These are phyloP conservation scores for Heliamphora pulchella DNA, from an alignment of 179 eudicot genomes.

Conservation along the genomic window DNA sequence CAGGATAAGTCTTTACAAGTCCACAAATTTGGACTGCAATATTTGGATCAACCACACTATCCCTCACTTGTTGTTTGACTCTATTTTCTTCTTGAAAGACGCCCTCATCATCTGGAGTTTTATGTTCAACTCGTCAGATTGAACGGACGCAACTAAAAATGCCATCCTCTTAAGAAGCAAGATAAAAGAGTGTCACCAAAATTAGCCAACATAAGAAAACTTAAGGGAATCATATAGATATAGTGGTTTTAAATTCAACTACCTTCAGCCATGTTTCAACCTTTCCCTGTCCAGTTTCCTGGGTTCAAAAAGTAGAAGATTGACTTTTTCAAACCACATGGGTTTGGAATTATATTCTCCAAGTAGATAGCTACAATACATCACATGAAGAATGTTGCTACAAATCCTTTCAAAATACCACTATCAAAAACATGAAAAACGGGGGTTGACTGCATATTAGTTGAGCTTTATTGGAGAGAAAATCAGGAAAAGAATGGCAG, in stretches of 20 bases:
- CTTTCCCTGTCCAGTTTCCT: constrained; percentile 77
- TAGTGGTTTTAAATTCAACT: not conserved
- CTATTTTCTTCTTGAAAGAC: constrained; percentile 67
- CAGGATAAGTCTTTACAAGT: constrained; percentile 67
- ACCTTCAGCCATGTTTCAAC: constrained; percentile 62
- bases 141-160: constrained; percentile 66
- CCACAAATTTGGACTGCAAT: constrained; percentile 79
- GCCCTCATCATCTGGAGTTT: constrained; percentile 67
- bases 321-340: constrained; percentile 74
- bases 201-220: constrained; percentile 7
- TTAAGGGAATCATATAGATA: constrained; percentile 40
- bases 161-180: constrained; percentile 48
- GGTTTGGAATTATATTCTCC: constrained; percentile 74
- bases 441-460: not conserved
- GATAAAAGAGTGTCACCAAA: not conserved
- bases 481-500: no score
- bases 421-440: constrained; percentile 34
- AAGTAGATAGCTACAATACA: constrained; percentile 70
- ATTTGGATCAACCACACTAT: constrained; percentile 49
- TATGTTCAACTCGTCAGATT: constrained; percentile 39
- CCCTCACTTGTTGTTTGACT: constrained; percentile 54
- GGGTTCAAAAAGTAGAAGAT: constrained; percentile 63
- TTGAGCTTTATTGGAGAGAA: not conserved
- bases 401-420: constrained; percentile 51
- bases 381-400: constrained; percentile 54